These are phyloP conservation scores for Leptographium wingfieldii DNA, from an alignment of 2,329 filamentous ascomycete species.

Conservation along the genomic window DNA sequence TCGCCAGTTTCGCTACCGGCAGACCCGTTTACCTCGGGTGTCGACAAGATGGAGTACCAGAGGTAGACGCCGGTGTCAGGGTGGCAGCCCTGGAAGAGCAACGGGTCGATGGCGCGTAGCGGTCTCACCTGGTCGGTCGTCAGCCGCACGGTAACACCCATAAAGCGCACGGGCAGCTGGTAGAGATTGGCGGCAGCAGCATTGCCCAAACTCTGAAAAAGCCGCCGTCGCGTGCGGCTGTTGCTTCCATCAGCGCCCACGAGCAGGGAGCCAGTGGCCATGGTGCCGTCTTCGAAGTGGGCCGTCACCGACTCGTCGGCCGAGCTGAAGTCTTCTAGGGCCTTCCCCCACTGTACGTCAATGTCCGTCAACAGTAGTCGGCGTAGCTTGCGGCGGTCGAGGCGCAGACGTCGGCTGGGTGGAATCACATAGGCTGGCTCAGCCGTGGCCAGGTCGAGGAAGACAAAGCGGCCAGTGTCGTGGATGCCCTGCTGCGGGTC, in stretches of 20 bases:
- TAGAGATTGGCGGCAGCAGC: neutral
- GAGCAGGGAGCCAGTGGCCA: slow-evolving; percentile 20
- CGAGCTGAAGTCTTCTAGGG: slow-evolving; percentile 16
- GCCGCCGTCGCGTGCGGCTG: slow-evolving; percentile 22
- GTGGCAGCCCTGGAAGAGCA: slow-evolving; percentile 41
- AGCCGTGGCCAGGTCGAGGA: slow-evolving; percentile 2
- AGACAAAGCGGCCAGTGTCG: slow-evolving; percentile 1
- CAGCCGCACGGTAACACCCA: neutral
- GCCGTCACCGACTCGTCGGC: slow-evolving; percentile 17
- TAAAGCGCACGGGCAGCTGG: neutral
- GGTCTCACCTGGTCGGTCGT: neutral
- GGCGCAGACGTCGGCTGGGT: slow-evolving; percentile 16
- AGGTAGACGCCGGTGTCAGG: slow-evolving; percentile 35
- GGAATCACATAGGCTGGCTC: slow-evolving; percentile 3
- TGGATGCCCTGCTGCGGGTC: neutral
- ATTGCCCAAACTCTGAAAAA: slow-evolving; percentile 17
- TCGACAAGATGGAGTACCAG: slow-evolving; percentile 30
- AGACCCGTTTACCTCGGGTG: neutral
- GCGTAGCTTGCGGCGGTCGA: slow-evolving; percentile 24
- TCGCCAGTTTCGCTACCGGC: slow-evolving; percentile 20
- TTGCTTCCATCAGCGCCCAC: slow-evolving; percentile 29
- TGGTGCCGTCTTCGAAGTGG: slow-evolving; percentile 21
- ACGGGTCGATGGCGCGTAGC: slow-evolving; percentile 30
- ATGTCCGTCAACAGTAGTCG: slow-evolving; percentile 18
- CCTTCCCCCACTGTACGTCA: slow-evolving; percentile 21